These are phyloP conservation scores for Phialocephala subalpina DNA, from an alignment of 2,329 filamentous ascomycete genomes.

Conservation along the genomic window DNA sequence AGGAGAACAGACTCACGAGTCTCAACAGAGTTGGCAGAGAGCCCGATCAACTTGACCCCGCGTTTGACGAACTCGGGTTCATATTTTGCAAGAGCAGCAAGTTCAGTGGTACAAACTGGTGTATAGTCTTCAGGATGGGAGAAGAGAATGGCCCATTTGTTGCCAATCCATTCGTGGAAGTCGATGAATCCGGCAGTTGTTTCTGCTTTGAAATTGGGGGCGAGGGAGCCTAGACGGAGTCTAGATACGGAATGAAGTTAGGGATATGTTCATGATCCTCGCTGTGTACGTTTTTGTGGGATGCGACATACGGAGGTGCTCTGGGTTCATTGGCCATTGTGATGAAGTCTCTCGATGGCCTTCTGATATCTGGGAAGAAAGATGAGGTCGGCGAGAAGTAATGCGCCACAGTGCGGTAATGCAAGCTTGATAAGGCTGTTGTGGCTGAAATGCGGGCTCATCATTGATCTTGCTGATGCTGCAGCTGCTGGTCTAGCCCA, in stretches of 20 bases:
- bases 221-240: constrained; percentile 45
- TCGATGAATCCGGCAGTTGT: constrained; percentile 80
- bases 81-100: constrained; percentile 89
- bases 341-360: no score
- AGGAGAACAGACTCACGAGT: not conserved
- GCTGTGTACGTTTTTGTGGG: not conserved
- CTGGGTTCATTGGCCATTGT: constrained; percentile 1
- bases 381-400: not conserved
- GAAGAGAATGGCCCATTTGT: constrained; percentile 83
- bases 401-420: not conserved
- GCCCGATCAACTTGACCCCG: constrained; percentile 87
- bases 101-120: constrained; percentile 92
- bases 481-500: not conserved
- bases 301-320: constrained; percentile 5
- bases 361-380: not conserved
- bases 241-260: not conserved
- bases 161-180: constrained; percentile 81
- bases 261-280: not conserved
- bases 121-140: constrained; percentile 91
- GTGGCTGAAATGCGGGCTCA: not conserved
- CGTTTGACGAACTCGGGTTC: constrained; percentile 87
- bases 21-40: constrained; percentile 72
- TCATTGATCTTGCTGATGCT: not conserved
- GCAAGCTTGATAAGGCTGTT: not conserved
- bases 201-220: constrained; percentile 84